Conservation (phyloP, 2,329 filamentous ascomycete genomes). For the Bipolaris zeicola region DNA sequence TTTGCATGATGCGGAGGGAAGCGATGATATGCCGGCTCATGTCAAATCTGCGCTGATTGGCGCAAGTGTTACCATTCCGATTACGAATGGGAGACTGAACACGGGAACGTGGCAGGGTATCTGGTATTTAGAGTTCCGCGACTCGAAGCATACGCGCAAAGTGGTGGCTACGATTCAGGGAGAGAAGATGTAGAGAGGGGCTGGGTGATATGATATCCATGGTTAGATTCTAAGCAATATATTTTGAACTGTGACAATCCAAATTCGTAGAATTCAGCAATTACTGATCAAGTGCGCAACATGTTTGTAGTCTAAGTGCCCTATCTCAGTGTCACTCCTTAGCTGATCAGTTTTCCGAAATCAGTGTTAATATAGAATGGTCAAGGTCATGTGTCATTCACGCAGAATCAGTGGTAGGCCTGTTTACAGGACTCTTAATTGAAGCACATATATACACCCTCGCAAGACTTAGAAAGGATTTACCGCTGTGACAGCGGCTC, state of each 20-base stretch:
- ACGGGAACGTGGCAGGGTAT: conserved; percentile 84
- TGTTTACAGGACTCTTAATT: conserved; percentile 6
- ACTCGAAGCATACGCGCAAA: conserved; percentile 74
- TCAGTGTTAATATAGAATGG: not conserved
- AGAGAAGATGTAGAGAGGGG: conserved; percentile 61
- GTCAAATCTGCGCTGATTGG: conserved; percentile 91
- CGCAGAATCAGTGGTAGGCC: not conserved
- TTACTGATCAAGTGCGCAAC: not conserved
- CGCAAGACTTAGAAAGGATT: not conserved
- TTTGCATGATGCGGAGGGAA: conserved; percentile 82
- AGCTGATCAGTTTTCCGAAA: not conserved
- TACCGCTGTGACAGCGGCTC: conserved; percentile 66
- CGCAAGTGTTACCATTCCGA: conserved; percentile 87
- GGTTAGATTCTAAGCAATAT: not conserved
- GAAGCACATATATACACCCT: conserved; percentile 38
- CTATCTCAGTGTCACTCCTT: not conserved
- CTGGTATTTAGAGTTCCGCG: conserved; percentile 92
- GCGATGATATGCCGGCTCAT: conserved; percentile 95
- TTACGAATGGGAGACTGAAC: conserved; percentile 79
- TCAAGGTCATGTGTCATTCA: not conserved
- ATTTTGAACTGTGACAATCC: not conserved
- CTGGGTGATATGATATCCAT: not conserved
- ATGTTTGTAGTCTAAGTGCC: not conserved
- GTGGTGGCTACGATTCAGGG: conserved; percentile 95
- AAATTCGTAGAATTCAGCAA: not conserved